A percentile compares a stretch with the other conserved stretches of the same genome.
These are phyloP conservation scores for Pyrus pyrifolia DNA, from an alignment of 306 rosid genomes.

Conservation along the genomic window DNA sequence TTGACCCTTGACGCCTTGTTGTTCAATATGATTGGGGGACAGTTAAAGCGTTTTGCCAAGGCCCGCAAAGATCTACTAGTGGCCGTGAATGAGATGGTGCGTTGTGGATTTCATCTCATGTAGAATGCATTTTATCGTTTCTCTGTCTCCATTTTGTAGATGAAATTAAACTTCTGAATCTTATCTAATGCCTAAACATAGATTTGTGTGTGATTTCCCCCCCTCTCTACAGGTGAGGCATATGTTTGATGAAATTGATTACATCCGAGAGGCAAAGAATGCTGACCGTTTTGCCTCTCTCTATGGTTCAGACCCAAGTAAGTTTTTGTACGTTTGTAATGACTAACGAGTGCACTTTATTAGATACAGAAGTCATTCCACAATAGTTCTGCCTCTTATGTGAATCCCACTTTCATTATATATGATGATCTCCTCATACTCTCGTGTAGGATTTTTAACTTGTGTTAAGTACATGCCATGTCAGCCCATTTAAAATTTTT, in stretches of 20 bases:
- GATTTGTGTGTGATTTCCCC: neutral
- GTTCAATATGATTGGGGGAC: slow-evolving; percentile 94
- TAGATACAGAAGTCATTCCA: neutral
- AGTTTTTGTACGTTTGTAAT: slow-evolving; percentile 20
- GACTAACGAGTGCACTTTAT: neutral
- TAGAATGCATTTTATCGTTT: neutral
- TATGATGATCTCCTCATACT: neutral
- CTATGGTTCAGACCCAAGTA: slow-evolving; percentile 56
- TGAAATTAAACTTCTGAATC: neutral
- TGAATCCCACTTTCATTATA: neutral
- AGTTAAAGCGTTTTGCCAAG: slow-evolving; percentile 77
- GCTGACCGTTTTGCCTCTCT: slow-evolving; percentile 89
- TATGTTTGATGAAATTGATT: slow-evolving; percentile 98
- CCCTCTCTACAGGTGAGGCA: slow-evolving; percentile 62
- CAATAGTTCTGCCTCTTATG: neutral
- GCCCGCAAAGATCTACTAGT: slow-evolving; percentile 91
- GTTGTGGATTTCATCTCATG: slow-evolving; percentile 16
- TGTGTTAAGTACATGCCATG: neutral
- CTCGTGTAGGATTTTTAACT: neutral
- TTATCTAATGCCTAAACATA: neutral
- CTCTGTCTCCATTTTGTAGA: neutral
- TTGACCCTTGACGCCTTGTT: slow-evolving; percentile 96
- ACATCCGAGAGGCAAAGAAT: slow-evolving; percentile 78
- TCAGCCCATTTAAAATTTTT: neutral
- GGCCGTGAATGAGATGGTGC: slow-evolving; percentile 92